These are phyloP conservation scores for Teratosphaeria gauchensis DNA, from an alignment of 2,329 filamentous ascomycete genomes.

Conservation along the genomic window DNA sequence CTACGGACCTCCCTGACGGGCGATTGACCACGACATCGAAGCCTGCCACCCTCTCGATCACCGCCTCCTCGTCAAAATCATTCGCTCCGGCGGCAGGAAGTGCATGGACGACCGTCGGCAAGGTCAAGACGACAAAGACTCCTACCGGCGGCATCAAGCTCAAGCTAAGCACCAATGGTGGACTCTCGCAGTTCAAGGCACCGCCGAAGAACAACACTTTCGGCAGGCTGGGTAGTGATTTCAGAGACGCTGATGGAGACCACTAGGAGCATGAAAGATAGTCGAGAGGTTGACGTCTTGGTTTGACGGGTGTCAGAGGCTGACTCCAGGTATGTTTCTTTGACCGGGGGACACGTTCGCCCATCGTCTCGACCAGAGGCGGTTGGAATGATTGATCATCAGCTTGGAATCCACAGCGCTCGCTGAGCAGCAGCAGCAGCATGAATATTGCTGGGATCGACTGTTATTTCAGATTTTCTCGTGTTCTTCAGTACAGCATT, in stretches of 20 bases:
- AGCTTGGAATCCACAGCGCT: not conserved
- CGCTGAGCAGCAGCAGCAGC: too few species aligned
- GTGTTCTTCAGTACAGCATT: not conserved
- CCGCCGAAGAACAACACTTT: not conserved
- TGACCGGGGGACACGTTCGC: not conserved
- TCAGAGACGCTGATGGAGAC: not conserved
- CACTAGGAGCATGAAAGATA: not conserved
- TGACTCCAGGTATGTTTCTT: not conserved
- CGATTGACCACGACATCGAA: not conserved
- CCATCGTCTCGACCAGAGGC: not conserved
- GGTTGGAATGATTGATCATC: not conserved
- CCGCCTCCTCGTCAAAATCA: not conserved
- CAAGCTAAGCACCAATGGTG: slow-evolving; percentile 2
- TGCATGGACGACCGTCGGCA: slow-evolving; percentile 6
- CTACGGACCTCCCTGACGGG: not conserved
- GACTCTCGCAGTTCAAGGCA: slow-evolving; percentile 4
- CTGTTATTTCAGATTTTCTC: not conserved
- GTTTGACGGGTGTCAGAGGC: not conserved
- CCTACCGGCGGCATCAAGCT: slow-evolving; percentile 1
- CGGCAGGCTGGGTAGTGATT: not conserved
- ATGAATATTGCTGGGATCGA: too few species aligned
- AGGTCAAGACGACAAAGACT: not conserved
- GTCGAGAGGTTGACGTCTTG: not conserved
- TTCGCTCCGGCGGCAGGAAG: not conserved
- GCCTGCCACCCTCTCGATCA: not conserved